Evolutionary conservation across 169 alveolate species (phyloP).

Genomic region (Eimeria falciformis): DNA sequence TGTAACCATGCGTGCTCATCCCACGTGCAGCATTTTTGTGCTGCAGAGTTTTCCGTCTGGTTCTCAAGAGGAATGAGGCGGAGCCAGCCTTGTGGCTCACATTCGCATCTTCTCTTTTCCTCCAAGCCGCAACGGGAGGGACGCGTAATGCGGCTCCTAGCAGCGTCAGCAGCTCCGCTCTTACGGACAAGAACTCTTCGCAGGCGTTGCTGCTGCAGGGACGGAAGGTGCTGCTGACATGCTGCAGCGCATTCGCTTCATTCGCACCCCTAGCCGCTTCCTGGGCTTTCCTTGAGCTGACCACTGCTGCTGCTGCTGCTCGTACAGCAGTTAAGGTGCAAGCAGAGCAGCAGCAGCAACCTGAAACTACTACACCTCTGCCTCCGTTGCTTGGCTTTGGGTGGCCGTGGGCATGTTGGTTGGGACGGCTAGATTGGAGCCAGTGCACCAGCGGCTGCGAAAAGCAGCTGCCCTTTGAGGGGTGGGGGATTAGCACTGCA

Average conservation of each 20-base stretch:
- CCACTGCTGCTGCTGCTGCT: slow-evolving; percentile 54
- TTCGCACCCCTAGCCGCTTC: slow-evolving; percentile 35
- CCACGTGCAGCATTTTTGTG: background rate
- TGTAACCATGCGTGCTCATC: no score
- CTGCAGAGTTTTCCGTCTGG: slow-evolving; percentile 39
- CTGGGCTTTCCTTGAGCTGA: slow-evolving; percentile 58
- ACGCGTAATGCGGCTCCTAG: background rate
- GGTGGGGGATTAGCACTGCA: slow-evolving; percentile 41
- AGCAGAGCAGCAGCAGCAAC: slow-evolving; percentile 1
- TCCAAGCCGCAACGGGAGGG: slow-evolving; percentile 27
- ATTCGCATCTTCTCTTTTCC: slow-evolving; percentile 12
- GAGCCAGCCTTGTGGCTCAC: slow-evolving; percentile 47
- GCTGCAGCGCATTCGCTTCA: slow-evolving; percentile 57
- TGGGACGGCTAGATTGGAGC: background rate
- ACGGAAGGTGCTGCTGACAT: slow-evolving; percentile 52
- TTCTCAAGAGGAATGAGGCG: slow-evolving; percentile 43
- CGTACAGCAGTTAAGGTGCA: background rate
- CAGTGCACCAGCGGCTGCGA: slow-evolving; percentile 42
- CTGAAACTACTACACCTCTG: background rate
- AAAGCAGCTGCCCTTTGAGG: slow-evolving; percentile 45
- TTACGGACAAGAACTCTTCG: background rate
- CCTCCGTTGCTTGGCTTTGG: slow-evolving; percentile 21
- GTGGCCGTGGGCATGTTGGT: slow-evolving; percentile 36
- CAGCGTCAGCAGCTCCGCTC: background rate
- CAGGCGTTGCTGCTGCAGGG: slow-evolving; percentile 53